Percentiles rank a stretch among this genome's conserved stretches.
Evolutionary conservation across 768 basidiomycete genomes (phyloP).

Genomic region (Lentinus brumalis): DNA sequence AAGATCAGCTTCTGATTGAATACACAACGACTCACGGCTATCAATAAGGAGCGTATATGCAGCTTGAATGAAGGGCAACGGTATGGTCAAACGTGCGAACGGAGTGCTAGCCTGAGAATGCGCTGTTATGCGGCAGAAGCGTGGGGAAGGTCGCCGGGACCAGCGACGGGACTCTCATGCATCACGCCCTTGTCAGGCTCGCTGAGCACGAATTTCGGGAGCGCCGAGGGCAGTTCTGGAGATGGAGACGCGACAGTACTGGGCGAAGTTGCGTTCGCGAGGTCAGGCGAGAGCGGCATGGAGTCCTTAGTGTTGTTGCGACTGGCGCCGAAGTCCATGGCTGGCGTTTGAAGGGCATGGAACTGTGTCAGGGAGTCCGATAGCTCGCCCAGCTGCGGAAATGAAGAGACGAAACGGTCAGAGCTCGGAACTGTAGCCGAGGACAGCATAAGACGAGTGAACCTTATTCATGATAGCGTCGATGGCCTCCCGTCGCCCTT

Average conservation of each 20-base stretch:
- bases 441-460: not conserved
- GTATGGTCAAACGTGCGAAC: not conserved
- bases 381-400: slow-evolving; percentile 56
- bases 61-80: not conserved
- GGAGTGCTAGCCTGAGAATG: not conserved
- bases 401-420: slow-evolving; percentile 6
- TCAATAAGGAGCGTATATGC: not conserved
- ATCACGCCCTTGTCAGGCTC: slow-evolving; percentile 15
- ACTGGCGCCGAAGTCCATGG: slow-evolving; percentile 37
- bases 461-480: slow-evolving; percentile 77
- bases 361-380: slow-evolving; percentile 44
- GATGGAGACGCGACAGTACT: slow-evolving; percentile 26
- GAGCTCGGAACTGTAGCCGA: not conserved
- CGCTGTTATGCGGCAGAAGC: slow-evolving; percentile 6
- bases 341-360: slow-evolving; percentile 45
- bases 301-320: slow-evolving; percentile 36
- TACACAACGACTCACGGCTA: not conserved
- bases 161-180: slow-evolving; percentile 18
- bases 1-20: not conserved
- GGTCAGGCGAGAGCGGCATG: slow-evolving; percentile 26
- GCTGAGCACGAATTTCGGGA: slow-evolving; percentile 13
- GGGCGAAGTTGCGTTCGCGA: slow-evolving; percentile 22
- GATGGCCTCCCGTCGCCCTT: slow-evolving; percentile 68
- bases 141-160: slow-evolving; percentile 11
- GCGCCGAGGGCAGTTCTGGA: slow-evolving; percentile 8